phyloP scores from a whole-genome alignment of 164 flowering plant species.

The Amborella trichopoda region DNA sequence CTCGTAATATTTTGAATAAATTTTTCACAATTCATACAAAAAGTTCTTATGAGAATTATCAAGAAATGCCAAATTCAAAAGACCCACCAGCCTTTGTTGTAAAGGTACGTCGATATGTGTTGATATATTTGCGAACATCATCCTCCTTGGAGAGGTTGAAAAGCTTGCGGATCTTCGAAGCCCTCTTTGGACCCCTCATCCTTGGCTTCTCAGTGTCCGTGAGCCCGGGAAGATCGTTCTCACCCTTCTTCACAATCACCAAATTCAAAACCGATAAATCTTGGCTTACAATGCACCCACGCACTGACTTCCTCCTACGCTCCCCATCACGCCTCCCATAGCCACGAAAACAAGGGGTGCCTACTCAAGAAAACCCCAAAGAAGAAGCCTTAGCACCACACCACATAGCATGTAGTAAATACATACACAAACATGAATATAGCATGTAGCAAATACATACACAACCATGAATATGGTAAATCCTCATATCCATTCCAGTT shows the following conservation, averaged over 20 bases:
- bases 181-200: slow-evolving; percentile 47
- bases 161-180: slow-evolving; percentile 33
- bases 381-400: background rate
- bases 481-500: no score
- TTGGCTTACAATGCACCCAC: slow-evolving; percentile 37
- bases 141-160: slow-evolving; percentile 36
- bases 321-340: slow-evolving; percentile 40
- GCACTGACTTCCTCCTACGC: slow-evolving; percentile 33
- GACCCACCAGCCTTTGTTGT: slow-evolving; percentile 21
- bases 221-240: slow-evolving; percentile 31
- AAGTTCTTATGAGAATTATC: no score
- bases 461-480: no score
- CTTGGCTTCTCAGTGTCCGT: slow-evolving; percentile 37
- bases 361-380: slow-evolving; percentile 7
- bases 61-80: no score
- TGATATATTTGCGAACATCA: slow-evolving; percentile 41
- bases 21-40: no score
- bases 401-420: background rate
- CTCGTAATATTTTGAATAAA: no score
- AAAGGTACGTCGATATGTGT: slow-evolving; percentile 30
- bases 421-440: background rate
- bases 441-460: no score
- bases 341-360: slow-evolving; percentile 41
- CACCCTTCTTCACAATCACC: slow-evolving; percentile 41
- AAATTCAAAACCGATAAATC: slow-evolving; percentile 38